Evolutionary conservation across 805 yeast genomes (phyloP), one percentile per base, ranked within the genome.

Genomic region (Alloascoidea hylecoeti): DNA sequence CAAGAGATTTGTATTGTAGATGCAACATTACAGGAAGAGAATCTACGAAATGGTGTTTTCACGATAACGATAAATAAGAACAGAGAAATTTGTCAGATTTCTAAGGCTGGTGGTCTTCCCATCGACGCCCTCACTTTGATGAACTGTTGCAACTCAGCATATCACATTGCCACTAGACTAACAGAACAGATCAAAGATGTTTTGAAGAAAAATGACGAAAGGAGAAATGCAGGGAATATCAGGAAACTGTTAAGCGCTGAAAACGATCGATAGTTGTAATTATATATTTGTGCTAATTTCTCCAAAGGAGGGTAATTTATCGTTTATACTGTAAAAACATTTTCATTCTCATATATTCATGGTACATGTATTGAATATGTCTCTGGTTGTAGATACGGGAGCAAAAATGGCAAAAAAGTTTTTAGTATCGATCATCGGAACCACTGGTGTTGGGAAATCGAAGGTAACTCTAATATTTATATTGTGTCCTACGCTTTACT

Each of bases 371-470:
- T n/a, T n/a, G n/a, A n/a, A n/a, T n/a, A n/a, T n/a, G n/a, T n/a
- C 30, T 23, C 30, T 12, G 30, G 12, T 12, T 32, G 34, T 5
- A n/a, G 6, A 32, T n/a, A n/a, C n/a, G n/a, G n/a, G n/a, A n/a
- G n/a, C n/a, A n/a, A n/a, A 37, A 14, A 35, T 37, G 49, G 3
- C 40, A 14, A 52, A 49, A 41, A 65, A 63, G n/a, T n/a, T n/a
- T 39, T 55, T 83, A 3, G 66, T 81, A 17, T 74, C 84, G 13
- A 70, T 83, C 14, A 80, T 82, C 3, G 98, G 98, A 0, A 88
- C 95, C 27, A 89, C 98, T 0, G 98, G 97, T 0, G 96, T 86
- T 9, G 98, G 98, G 0, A 89, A 89, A 52, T 88, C 96, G 0
- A 85, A 83, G 47, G 67, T 73, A 49, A 53, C 62, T 5, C 50